Evolutionary conservation across 129 eudicot species (phyloP), one percentile per base, ranked within the genome.

Genomic region (Scalesia atractyloides): DNA sequence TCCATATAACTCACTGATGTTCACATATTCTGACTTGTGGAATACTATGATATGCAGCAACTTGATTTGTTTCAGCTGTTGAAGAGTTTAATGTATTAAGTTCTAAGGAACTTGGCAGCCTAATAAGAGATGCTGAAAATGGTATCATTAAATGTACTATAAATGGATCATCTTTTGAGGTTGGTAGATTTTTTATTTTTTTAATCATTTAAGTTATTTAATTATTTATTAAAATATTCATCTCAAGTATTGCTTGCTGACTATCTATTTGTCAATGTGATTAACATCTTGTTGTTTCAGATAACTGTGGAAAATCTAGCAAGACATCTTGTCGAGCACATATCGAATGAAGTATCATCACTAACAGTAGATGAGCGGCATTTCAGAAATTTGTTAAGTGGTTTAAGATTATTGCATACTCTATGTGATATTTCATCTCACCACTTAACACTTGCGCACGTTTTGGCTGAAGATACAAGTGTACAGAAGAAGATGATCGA

Each of bases 101-200:
- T 68, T 75, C 89, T 39, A 76, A 68, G 61, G 87, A 89, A 64
- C 94, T 92, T 17, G 47, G 70, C 69, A 78, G 73, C 74, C 83
- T 83, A 30, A 74, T 86, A 33, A 75, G 73, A 76, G 94, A 89
- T 54, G 76, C 82, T 62, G 89, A 81, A 34, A 85, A 82, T 39
- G 80, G 68, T 69, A 48, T 44, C 34, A 24, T 82, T 64, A 74
- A 47, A 76, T 64, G 39, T 50, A 74, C 59, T 12, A 60, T 61
- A 50, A 73, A 79, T 77, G 96, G 91, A 63, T 81, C 85, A 73
- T 51, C 66, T 14, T 51, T 81, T 50, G 84, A 89, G 91, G 98
- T 92, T 53, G 60, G 75, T 73, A 12, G 9, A 30, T 30, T 56
- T 26, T 20, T 49, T 17, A 22, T 69, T 24, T 1, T 18, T n/a